A percentile compares a stretch with the other conserved stretches of the same genome.
phyloP scores from a whole-genome alignment of 2,329 filamentous ascomycete genomes.

The Westerdykella ornata region DNA sequence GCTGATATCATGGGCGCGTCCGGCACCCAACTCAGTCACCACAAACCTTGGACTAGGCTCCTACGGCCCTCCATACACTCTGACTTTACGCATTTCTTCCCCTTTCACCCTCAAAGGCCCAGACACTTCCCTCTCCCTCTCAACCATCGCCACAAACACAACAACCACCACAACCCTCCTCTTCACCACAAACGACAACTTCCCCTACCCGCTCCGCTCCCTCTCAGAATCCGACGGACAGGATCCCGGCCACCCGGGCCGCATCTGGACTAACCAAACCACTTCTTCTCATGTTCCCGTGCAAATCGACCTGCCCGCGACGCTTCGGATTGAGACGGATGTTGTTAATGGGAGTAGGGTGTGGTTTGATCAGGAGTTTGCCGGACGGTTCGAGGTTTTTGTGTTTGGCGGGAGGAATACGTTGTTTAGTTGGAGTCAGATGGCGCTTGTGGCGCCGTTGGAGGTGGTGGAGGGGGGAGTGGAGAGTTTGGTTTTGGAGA shows the following conservation, averaged over 20 bases:
- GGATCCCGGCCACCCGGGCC: slow-evolving; percentile 44
- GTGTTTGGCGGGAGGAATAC: slow-evolving; percentile 49
- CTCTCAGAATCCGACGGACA: slow-evolving; percentile 41
- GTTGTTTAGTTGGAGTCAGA: slow-evolving; percentile 51
- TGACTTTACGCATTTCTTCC: slow-evolving; percentile 35
- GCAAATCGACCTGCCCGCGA: slow-evolving; percentile 26
- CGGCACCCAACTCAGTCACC: slow-evolving; percentile 1
- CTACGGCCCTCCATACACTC: slow-evolving; percentile 45
- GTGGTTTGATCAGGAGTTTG: slow-evolving; percentile 44
- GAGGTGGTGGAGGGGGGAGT: slow-evolving; percentile 31
- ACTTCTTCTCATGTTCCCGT: slow-evolving; percentile 43
- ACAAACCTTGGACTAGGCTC: slow-evolving; percentile 33
- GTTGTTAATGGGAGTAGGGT: slow-evolving; percentile 44
- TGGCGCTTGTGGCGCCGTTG: slow-evolving; percentile 51
- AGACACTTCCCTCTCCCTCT: slow-evolving; percentile 40
- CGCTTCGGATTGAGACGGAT: slow-evolving; percentile 43
- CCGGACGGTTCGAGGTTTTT: slow-evolving; percentile 50
- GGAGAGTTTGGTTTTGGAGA: slow-evolving; percentile 12
- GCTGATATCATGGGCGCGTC: slow-evolving; percentile 31
- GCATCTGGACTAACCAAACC: slow-evolving; percentile 49
- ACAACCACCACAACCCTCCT: slow-evolving; percentile 30
- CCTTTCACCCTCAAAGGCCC: slow-evolving; percentile 43
- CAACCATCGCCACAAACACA: slow-evolving; percentile 10
- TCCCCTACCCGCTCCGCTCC: slow-evolving; percentile 46
- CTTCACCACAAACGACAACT: slow-evolving; percentile 38